Percentiles rank a stretch among this genome's conserved stretches.
These are phyloP conservation scores for Actinidia chinensis DNA, from an alignment of 179 eudicot genomes.

Conservation along the genomic window DNA sequence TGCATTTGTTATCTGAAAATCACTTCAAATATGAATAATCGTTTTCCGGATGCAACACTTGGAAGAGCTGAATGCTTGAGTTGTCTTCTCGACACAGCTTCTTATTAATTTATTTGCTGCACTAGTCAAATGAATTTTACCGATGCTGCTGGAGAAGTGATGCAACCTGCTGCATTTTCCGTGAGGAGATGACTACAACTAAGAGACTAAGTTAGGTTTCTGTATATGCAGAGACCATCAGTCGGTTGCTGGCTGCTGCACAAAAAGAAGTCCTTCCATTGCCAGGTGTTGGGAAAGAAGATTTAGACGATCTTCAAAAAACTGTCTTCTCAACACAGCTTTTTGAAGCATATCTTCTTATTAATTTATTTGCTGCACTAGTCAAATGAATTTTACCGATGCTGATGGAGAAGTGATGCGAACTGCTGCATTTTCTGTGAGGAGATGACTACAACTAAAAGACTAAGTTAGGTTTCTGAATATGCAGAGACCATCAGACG, in stretches of 20 bases:
- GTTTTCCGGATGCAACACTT: conserved; percentile 97
- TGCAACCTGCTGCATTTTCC: conserved; percentile 95
- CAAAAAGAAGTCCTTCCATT: conserved; percentile 74
- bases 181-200: conserved; percentile 97
- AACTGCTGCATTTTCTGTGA: conserved; percentile 98
- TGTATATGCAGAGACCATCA: conserved; percentile 82
- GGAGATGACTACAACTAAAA: conserved; percentile 97
- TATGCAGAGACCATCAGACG: conserved; percentile 77
- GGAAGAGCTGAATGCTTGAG: conserved; percentile 83
- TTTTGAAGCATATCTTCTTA: no score
- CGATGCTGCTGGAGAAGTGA: conserved; percentile 64
- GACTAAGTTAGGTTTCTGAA: conserved; percentile 81
- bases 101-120: not conserved
- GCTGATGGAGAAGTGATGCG: conserved; percentile 72
- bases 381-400: conserved; percentile 18
- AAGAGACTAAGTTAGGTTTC: conserved; percentile 82
- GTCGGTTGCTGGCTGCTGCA: conserved; percentile 75
- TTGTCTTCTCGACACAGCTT: not conserved
- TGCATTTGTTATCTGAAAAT: conserved; percentile 93
- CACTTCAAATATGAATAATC: conserved; percentile 99
- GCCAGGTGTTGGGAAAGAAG: conserved; percentile 73
- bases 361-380: not conserved
- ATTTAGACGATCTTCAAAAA: conserved; percentile 69
- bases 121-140: conserved; percentile 15
- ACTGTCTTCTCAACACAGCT: not conserved